These are phyloP conservation scores for Brassica incana DNA, from an alignment of 345 rosid species.

Conservation along the genomic window DNA sequence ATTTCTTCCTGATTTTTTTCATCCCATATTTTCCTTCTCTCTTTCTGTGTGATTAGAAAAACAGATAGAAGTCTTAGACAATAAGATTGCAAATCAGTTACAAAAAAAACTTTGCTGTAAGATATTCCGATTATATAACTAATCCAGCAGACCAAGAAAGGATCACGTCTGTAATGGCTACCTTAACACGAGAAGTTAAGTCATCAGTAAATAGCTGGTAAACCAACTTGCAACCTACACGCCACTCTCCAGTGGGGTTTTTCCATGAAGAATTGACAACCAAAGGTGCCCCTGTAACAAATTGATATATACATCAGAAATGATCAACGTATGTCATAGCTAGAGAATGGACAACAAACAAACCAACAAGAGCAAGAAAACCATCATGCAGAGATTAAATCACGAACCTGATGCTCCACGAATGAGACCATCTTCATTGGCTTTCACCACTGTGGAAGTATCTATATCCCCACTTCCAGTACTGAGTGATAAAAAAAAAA, in stretches of 20 bases:
- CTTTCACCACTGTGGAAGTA: conserved; percentile 83
- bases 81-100: not conserved
- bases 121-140: not conserved
- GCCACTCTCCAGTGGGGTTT: conserved; percentile 95
- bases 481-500: conserved; percentile 42
- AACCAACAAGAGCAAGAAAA: conserved; percentile 11
- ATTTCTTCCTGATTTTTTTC: conserved; percentile 84
- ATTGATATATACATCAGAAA: conserved; percentile 15
- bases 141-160: not conserved
- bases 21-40: conserved; percentile 86
- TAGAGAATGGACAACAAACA: not conserved
- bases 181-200: conserved; percentile 85
- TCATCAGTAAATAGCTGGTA: conserved; percentile 69
- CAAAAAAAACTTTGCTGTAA: not conserved
- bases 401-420: conserved; percentile 82
- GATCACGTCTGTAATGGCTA: conserved; percentile 24
- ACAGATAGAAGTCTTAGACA: conserved; percentile 5
- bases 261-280: conserved; percentile 81
- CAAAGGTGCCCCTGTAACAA: conserved; percentile 59
- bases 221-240: conserved; percentile 83
- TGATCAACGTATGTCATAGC: not conserved
- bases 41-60: conserved; percentile 51
- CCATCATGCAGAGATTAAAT: not conserved
- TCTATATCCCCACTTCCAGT: conserved; percentile 98
- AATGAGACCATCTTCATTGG: conserved; percentile 68